Evolutionary conservation across 2,329 filamentous ascomycete species (phyloP).

Genomic region (Leptographium lundbergii): DNA sequence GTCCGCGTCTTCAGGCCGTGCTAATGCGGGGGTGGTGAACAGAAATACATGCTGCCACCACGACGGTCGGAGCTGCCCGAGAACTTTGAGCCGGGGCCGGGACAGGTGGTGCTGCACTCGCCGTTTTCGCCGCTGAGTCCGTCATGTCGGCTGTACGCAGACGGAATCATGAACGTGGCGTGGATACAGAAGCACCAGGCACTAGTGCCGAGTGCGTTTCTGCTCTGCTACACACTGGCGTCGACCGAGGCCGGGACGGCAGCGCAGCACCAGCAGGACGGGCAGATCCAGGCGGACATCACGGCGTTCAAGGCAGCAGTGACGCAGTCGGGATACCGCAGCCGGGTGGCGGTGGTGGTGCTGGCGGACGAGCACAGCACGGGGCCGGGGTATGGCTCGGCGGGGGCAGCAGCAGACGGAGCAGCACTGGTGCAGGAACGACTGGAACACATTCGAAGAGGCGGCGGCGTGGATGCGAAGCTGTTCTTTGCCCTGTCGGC

Average conservation of each 20-base stretch:
- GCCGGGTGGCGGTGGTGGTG: constrained; percentile 64
- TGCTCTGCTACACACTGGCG: constrained; percentile 70
- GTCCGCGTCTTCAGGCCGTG: too few relatives aligned
- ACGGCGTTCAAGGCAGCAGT: constrained; percentile 61
- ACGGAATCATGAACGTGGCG: constrained; percentile 67
- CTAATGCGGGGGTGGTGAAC: not conserved
- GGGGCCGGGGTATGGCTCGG: too few relatives aligned
- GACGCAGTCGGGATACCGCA: constrained; percentile 60
- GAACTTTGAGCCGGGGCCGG: constrained; percentile 32
- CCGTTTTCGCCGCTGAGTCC: constrained; percentile 84
- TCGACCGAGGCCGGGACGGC: constrained; percentile 62
- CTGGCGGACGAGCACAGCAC: constrained; percentile 46
- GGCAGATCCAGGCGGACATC: constrained; percentile 78
- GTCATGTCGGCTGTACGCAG: constrained; percentile 70
- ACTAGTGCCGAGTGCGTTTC: constrained; percentile 64
- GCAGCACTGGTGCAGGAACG: constrained; percentile 46
- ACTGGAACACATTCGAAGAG: constrained; percentile 63
- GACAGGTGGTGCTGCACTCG: constrained; percentile 60
- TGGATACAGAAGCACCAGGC: constrained; percentile 89
- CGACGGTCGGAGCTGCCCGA: constrained; percentile 42
- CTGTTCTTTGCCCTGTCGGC: constrained; percentile 75
- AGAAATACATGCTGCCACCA: constrained; percentile 40
- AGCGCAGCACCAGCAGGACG: constrained; percentile 49
- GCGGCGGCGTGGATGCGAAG: constrained; percentile 71
- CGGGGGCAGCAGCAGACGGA: not conserved